Evolutionary conservation across 208 protist genomes (phyloP), one percentile per base, ranked within the genome.

Genomic region (Acanthamoeba sp.): DNA sequence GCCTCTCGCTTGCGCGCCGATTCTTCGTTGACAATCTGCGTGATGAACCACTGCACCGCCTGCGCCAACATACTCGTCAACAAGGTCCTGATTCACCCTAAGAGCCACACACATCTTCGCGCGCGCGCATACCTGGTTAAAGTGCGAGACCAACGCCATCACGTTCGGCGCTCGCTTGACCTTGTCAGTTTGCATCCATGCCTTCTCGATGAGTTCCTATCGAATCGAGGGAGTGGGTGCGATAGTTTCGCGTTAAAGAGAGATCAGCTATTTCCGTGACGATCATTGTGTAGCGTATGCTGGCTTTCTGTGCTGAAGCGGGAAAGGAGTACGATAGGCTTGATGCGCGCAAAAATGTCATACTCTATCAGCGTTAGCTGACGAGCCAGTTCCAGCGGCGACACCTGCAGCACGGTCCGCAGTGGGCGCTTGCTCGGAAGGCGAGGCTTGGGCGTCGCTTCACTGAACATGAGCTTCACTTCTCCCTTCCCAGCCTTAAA

Each of bases 151-250:
- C 32, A 94, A 36, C 5, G 62, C 42, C 90, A 94, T 94, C 27
- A 94, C 90, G 20, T 94, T 94, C 16, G 50, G 90, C 27, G 90
- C 36, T 24, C 73, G 64, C 57, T 78, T 94, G 0, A 40, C 40
- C 36, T 84, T 94, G 42, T 94, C 90, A 1, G 42, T 29, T 84
- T 55, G 32, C 57, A 66, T 78, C 90, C 90, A 94, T 24, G 90
- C 66, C 57, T 94, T 94, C 34, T 94, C 90, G 9, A 94, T 66
- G 12, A 94, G 40, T 84, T 94, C 90, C 90, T 94, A 9, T 78
- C 69, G n/a, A n/a, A n/a, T 29, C 62, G 34, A 71, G 62, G 62
- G n/a, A 71, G 7, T n/a, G n/a, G n/a, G n/a, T n/a, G n/a, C n/a
- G n/a, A n/a, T n/a, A n/a, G n/a, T n/a, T n/a, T n/a, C n/a, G n/a